Evolutionary conservation across 1,284 basidiomycete species (phyloP), one percentile per base, ranked within the genome.

Genomic region (Rhodotorula sp.): DNA sequence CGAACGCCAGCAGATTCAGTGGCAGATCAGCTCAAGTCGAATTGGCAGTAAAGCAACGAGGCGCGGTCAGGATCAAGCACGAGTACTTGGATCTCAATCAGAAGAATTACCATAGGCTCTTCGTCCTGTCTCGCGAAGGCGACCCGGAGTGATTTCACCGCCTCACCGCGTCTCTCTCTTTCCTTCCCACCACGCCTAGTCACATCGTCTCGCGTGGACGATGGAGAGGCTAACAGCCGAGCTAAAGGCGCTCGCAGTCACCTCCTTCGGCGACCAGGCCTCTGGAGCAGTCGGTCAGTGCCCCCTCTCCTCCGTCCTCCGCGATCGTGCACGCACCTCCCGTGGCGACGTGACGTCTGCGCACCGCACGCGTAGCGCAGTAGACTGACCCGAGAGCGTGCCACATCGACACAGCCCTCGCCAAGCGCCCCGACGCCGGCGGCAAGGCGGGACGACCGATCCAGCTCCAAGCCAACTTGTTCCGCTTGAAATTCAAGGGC

Each of bases 221-320:
- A 69, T 69, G 68, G 55, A 66, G 34, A 48, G 48, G 8, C 64
- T 69, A 55, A 28, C 52, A 12, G 45, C 47, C 23, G 54, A 61
- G 26, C 62, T 66, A 60, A 62, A 62, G 49, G 34, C 64, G 12
- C 43, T 69, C 55, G 61, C 60, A 21, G 43, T 69, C n/a, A 66
- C 55, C 0, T 45, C 21, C 3, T n/a, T 66, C 4, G 64, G 64
- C 26, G 47, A 50, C 6, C 26, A 48, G 6, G 45, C 4, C 26
- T 19, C 43, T 2, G 55, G 31, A 5, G 60, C 60, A 4, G 38
- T 57, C 56, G 19, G 56, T 57, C 6, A 23, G 56, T 43, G 1
- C 10, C 57, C 72, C 48, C 49, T 1, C 50, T 77, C 45, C 28
- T 77, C 52, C 45, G 10, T 72, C 77, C 54, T 66, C n/a, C 38